Base-by-base conservation (phyloP, 805 yeast genomes). In the Lipomyces oligophaga region DNA sequence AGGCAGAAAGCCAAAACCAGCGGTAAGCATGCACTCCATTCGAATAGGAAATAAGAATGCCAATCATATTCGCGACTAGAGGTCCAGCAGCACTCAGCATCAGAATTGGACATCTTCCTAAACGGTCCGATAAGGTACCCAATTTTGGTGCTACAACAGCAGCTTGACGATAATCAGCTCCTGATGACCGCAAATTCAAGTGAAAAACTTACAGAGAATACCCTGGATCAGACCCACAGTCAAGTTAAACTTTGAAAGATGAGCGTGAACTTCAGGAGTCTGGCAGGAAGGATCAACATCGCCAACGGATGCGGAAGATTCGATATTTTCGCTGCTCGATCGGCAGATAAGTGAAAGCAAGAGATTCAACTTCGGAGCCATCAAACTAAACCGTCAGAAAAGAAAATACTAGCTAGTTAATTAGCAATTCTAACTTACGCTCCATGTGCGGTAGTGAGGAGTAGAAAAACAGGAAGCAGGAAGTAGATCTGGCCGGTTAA, bases 1-100 rank as follows among this genome's bases (percentile, higher is more conserved):
- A 47, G 11, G 72, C 72, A 2, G 76, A 66, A 0, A 72, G 27
- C 1, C 83, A 63, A 51, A 79, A 69, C 24, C 54, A 58, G 19
- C 52, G 47, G 46, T 63, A 63, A 10, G 42, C 56, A 15, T 24
- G 16, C 15, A 20, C 8, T 5, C 43, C 43, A 16, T 33, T 26
- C 2, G 50, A 44, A 10, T 34, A 41, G 21, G 50, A 38, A 18
- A 54, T 45, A 10, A 41, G 16, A n/a, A 49, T 34, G 3, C 36
- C 15, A 19, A 49, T 43, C 4, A 45, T 16, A 30, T 37, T 26
- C 16, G 49, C 35, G 10, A 49, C 10, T 18, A 49, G 5, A 1
- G 51, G 47, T 11, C 56, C 56, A 3, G 37, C 7, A 4, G 43
- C 34, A 30, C 43, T 21, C 31, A 52, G 30, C 6, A 44, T 50